Percentiles rank a stretch among this genome's conserved stretches.
Evolutionary conservation across 208 protist species (phyloP).

Genomic region (Willaertia magna): DNA sequence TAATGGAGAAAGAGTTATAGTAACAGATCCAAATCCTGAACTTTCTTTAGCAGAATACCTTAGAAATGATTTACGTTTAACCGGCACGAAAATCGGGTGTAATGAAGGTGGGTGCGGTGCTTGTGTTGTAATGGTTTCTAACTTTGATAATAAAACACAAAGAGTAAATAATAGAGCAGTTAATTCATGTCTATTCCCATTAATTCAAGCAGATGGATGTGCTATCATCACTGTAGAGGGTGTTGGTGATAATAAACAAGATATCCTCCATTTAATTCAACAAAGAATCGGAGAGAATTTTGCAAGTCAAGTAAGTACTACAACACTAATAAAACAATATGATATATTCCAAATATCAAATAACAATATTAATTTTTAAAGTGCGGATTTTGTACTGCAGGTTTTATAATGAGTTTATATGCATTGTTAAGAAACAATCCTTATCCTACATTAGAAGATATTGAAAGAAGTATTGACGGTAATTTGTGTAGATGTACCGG

Average conservation of each 20-base stretch:
- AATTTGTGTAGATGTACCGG: constrained; percentile 79
- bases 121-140: not conserved
- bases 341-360: too few species aligned
- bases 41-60: not conserved
- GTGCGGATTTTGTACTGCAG: constrained; percentile 69
- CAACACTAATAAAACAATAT: too few species aligned
- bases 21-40: not conserved
- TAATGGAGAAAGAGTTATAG: not conserved
- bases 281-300: not conserved
- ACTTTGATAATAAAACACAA: not conserved
- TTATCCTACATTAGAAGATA: constrained; percentile 11
- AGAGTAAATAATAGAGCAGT: not conserved
- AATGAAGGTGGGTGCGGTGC: not conserved
- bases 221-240: constrained; percentile 33
- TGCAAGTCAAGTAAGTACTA: too few species aligned
- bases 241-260: constrained; percentile 18
- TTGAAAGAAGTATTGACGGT: constrained; percentile 35
- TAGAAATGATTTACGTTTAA: not conserved
- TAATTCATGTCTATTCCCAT: constrained; percentile 5
- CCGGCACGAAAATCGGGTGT: not conserved
- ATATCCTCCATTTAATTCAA: not conserved
- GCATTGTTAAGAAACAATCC: constrained; percentile 29
- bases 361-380: too few species aligned
- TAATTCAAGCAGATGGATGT: not conserved
- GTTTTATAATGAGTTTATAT: constrained; percentile 53